These are phyloP conservation scores for Tricholoma bakamatsutake DNA, from an alignment of 768 basidiomycete genomes.

Conservation along the genomic window DNA sequence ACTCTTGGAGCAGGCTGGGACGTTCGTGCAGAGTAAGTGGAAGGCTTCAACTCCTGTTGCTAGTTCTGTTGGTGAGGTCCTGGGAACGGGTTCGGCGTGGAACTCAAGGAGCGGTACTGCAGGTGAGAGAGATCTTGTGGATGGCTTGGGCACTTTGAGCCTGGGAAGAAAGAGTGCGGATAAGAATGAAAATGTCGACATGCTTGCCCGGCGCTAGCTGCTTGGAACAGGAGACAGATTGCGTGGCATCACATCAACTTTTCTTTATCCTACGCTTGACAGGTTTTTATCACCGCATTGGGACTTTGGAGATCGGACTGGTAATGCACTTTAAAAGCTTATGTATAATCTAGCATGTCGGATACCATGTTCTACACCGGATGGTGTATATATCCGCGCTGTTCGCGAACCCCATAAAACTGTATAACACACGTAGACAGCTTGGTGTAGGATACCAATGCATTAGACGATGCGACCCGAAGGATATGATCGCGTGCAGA, in stretches of 20 bases:
- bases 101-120: constrained; percentile 1
- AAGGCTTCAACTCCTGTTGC: constrained; percentile 13
- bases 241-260: not conserved
- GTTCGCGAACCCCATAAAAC: no score
- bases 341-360: not conserved
- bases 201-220: constrained; percentile 8
- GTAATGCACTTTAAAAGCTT: not conserved
- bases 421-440: no score
- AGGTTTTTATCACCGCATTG: not conserved
- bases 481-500: no score
- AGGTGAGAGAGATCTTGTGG: constrained; percentile 7
- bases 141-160: constrained; percentile 9
- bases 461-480: no score
- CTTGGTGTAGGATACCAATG: no score
- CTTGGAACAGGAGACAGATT: constrained; percentile 8
- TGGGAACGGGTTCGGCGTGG: constrained; percentile 12
- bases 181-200: constrained; percentile 12
- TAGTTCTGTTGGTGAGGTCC: constrained; percentile 3
- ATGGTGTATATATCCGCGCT: not conserved
- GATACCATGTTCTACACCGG: not conserved
- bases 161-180: constrained; percentile 13
- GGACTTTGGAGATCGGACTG: not conserved
- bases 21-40: constrained; percentile 37
- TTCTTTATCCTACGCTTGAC: not conserved
- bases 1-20: constrained; percentile 57